These are phyloP conservation scores for Globisporangium perplexum DNA, from an alignment of 352 stramenopile species.

Conservation along the genomic window DNA sequence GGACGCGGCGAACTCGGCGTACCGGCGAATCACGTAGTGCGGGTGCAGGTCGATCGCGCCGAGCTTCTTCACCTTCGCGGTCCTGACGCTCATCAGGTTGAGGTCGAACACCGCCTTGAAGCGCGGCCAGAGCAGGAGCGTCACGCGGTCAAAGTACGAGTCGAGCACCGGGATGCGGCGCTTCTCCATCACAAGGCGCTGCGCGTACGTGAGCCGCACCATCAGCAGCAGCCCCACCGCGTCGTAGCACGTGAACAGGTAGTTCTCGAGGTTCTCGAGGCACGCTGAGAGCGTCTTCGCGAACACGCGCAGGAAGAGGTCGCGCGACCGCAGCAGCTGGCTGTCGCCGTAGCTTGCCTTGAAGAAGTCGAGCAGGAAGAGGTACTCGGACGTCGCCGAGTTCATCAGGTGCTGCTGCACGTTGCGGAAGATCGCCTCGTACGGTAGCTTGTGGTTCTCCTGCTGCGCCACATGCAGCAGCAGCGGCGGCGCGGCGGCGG, in stretches of 20 bases:
- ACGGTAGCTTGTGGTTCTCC: constrained; percentile 91
- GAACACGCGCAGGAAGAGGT: constrained; percentile 96
- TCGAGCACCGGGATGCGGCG: constrained; percentile 90
- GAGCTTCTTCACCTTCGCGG: constrained; percentile 86
- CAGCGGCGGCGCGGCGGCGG: constrained; percentile 79
- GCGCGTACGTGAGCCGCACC: constrained; percentile 94
- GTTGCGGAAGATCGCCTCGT: constrained; percentile 95
- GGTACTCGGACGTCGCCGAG: constrained; percentile 95
- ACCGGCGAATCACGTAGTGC: constrained; percentile 95
- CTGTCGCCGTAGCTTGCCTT: constrained; percentile 68
- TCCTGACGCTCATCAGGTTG: constrained; percentile 91
- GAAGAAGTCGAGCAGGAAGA: constrained; percentile 96
- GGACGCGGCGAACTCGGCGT: constrained; percentile 96
- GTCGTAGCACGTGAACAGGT: constrained; percentile 97
- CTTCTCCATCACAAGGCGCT: constrained; percentile 81
- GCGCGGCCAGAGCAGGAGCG: constrained; percentile 94
- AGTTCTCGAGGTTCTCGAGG: constrained; percentile 98
- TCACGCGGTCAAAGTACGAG: constrained; percentile 95
- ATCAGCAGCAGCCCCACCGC: constrained; percentile 97
- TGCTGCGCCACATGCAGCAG: constrained; percentile 93
- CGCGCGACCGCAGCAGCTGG: constrained; percentile 57
- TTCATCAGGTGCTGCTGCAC: constrained; percentile 97
- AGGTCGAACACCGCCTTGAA: constrained; percentile 97
- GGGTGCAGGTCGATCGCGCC: constrained; percentile 93
- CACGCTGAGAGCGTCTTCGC: constrained; percentile 93